Evolutionary conservation across 2,329 filamentous ascomycete species (phyloP), one percentile per base, ranked within the genome.

Genomic region (Exophiala viscosa): DNA sequence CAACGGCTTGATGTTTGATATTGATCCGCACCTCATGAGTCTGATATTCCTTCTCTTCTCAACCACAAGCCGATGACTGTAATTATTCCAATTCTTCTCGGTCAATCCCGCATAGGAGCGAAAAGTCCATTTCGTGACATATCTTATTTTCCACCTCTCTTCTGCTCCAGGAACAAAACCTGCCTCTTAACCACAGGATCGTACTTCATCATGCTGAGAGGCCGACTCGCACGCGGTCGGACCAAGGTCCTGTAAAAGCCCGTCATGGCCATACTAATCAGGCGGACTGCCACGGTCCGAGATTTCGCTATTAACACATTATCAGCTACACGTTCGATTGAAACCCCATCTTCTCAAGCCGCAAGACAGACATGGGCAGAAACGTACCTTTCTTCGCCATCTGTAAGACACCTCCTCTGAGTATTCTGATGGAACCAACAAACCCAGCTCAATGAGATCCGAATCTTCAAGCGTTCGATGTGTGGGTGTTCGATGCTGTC

Each of bases 121-220:
- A 20, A 41, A 17, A 23, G 18, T 5, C 10, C 2, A 2, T 14
- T 41, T 5, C 18, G 39, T 41, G 11, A n/a, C n/a, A n/a, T 28
- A 28, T 13, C 14, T 42, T 47, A 60, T 48, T 54, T 57, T 15
- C 80, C 79, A 69, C 86, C 86, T 69, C 90, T 87, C 70, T 95
- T 96, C 68, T 88, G 84, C 70, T 99, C 93, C 52, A 97, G 81
- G 73, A 99, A 99, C 28, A 99, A 80, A 31, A 99, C 93, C 75
- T 96, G 88, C 77, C 92, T 90, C 71, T 90, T 88, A 50, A 99
- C 93, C 60, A 99, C 91, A 38, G 93, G 93, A 69, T 99, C 93
- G 74, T 99, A 99, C 78, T 99, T 99, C 65, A 99, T 77, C 90
- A 99, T 93, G 76, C 90, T 95, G 74, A 99, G 82, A 51, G 95